These are phyloP conservation scores for Alectoria sarmentosa DNA, from an alignment of 495 filamentous ascomycete genomes.

Conservation along the genomic window DNA sequence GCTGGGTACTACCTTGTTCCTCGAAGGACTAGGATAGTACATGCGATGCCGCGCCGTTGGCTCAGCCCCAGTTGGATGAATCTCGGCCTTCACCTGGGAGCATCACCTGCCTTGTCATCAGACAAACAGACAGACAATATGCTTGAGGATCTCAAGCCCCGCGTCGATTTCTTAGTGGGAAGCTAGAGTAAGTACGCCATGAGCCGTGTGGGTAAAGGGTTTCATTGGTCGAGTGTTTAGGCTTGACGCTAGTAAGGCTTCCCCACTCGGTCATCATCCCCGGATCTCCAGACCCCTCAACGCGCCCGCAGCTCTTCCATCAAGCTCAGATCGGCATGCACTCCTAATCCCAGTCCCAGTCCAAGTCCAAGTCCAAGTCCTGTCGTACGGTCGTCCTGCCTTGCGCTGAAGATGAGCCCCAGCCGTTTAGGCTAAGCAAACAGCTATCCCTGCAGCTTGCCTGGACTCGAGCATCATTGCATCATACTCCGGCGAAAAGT, in stretches of 20 bases:
- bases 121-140: too few species aligned
- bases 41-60: too few species aligned
- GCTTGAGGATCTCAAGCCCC: background rate
- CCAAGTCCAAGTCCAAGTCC: too few species aligned
- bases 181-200: background rate
- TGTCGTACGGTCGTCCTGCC: background rate
- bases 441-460: background rate
- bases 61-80: too few species aligned
- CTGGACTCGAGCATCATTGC: background rate
- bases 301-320: background rate
- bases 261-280: constrained; percentile 6
- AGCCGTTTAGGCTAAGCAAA: constrained; percentile 1
- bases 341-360: too few species aligned
- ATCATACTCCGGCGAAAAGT: background rate
- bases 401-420: background rate
- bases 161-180: background rate
- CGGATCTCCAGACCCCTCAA: background rate
- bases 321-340: background rate
- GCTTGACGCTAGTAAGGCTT: constrained; percentile 7
- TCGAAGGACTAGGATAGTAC: too few species aligned
- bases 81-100: too few species aligned
- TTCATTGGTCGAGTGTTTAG: background rate
- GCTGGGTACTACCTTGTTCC: too few species aligned
- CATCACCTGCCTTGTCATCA: too few species aligned
- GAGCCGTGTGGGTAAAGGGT: background rate